Conservation (phyloP, 768 basidiomycete species). For the Kwoniella europaea region DNA sequence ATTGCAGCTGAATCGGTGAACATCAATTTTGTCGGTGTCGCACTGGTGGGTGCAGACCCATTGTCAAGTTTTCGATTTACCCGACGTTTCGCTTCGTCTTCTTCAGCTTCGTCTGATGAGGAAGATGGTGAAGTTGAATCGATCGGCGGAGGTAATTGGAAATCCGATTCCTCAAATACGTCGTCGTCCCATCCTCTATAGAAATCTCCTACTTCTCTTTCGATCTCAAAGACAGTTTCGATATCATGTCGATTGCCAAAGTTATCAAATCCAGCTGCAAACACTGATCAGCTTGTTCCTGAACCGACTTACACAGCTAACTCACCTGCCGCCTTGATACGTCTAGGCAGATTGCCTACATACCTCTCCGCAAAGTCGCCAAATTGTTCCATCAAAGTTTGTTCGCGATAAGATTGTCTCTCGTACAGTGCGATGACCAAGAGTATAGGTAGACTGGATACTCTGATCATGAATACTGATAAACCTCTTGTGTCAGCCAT, state of each 20-base stretch:
- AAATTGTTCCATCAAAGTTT: conserved; percentile 75
- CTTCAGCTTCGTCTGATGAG: conserved; percentile 17
- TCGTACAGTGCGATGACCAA: conserved; percentile 82
- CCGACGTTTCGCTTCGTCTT: not conserved
- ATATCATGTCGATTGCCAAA: conserved; percentile 51
- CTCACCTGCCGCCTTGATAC: conserved; percentile 62
- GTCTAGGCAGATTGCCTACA: conserved; percentile 76
- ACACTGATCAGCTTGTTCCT: conserved; percentile 8
- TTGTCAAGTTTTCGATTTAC: not conserved
- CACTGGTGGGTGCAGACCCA: not conserved
- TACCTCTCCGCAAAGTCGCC: conserved; percentile 70
- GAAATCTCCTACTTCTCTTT: conserved; percentile 55
- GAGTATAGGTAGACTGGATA: conserved; percentile 81
- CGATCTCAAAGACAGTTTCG: conserved; percentile 55
- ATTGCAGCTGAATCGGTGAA: conserved; percentile 17
- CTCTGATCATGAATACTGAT: conserved; percentile 34
- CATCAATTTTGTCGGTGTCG: conserved; percentile 7
- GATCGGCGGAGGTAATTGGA: conserved; percentile 30
- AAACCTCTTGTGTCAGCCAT: not conserved
- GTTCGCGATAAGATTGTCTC: conserved; percentile 74
- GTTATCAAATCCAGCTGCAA: conserved; percentile 53
- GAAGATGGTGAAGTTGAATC: conserved; percentile 28
- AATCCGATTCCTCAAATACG: conserved; percentile 37
- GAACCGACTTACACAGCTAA: not conserved
- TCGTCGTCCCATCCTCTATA: conserved; percentile 58